Evolutionary conservation across 306 rosid species (phyloP).

Genomic region (Sechiopsis laciniata): DNA sequence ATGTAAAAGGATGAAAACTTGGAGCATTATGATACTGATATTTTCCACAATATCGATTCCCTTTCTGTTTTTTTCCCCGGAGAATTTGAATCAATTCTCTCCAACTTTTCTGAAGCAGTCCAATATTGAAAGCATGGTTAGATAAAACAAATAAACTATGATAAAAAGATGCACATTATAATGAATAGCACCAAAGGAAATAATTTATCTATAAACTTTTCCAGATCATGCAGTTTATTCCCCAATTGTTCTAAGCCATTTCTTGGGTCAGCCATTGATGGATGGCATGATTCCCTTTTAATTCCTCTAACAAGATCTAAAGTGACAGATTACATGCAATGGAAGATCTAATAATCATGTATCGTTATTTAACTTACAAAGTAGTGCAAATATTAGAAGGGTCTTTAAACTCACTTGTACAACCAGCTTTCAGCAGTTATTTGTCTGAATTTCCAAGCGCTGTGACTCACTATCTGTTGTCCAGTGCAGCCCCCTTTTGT

Average conservation of each 20-base stretch:
- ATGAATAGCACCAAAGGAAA: too few species aligned
- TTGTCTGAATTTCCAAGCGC: background rate
- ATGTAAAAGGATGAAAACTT: background rate
- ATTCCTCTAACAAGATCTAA: slow-evolving; percentile 17
- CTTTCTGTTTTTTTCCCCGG: background rate
- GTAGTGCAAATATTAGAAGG: background rate
- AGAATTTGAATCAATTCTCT: background rate
- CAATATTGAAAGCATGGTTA: background rate
- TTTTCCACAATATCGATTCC: background rate
- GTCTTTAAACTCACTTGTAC: slow-evolving; percentile 16
- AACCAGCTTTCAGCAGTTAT: slow-evolving; percentile 14
- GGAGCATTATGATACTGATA: background rate
- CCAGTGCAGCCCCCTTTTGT: background rate
- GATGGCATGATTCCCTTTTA: slow-evolving; percentile 11
- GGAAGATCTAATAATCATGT: slow-evolving; percentile 2
- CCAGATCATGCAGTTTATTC: slow-evolving; percentile 16
- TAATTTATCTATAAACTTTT: too few species aligned
- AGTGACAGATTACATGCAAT: slow-evolving; percentile 7
- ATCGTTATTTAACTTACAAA: slow-evolving; percentile 10
- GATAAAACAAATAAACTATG: background rate
- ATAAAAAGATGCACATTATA: too few species aligned
- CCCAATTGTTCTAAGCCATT: slow-evolving; percentile 16
- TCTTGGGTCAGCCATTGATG: slow-evolving; percentile 21
- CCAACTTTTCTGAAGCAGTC: background rate
- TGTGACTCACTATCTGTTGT: slow-evolving; percentile 11